phyloP scores from a whole-genome alignment of 2,329 filamentous ascomycete species.

The Aspergillus alliaceus region DNA sequence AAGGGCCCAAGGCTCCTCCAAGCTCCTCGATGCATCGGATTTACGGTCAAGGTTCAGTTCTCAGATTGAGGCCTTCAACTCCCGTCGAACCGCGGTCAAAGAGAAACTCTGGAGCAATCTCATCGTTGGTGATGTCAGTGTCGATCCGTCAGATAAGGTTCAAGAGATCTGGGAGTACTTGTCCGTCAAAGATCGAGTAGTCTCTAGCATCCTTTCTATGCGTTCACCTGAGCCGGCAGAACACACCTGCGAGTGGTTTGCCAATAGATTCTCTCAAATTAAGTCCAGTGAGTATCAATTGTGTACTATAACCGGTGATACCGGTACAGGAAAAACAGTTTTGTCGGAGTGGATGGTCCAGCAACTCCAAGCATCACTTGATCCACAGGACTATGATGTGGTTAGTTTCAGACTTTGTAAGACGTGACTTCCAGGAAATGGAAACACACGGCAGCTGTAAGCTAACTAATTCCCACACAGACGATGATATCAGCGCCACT shows the following conservation, averaged over 20 bases:
- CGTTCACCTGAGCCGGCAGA: background rate
- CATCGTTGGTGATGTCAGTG: background rate
- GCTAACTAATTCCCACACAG: background rate
- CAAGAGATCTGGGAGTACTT: background rate
- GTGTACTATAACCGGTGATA: background rate
- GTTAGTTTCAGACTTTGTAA: background rate
- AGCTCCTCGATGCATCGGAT: background rate
- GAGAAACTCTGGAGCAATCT: background rate
- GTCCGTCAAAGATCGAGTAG: background rate
- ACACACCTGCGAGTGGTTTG: conserved; percentile 3
- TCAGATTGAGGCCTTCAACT: background rate
- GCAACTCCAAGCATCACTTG: background rate
- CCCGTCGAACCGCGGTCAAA: background rate
- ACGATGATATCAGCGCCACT: conserved; percentile 1
- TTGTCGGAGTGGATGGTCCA: conserved; percentile 3
- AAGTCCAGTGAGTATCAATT: background rate
- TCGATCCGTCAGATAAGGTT: background rate
- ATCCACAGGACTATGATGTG: background rate
- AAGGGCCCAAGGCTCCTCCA: background rate
- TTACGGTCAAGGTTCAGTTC: background rate
- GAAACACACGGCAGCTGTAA: too few species aligned
- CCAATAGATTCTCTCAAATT: background rate
- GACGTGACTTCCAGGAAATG: background rate
- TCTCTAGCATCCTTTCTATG: background rate
- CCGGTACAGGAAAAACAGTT: background rate